These are phyloP conservation scores for Fusarium equiseti DNA, from an alignment of 2,329 filamentous ascomycete species.

Conservation along the genomic window DNA sequence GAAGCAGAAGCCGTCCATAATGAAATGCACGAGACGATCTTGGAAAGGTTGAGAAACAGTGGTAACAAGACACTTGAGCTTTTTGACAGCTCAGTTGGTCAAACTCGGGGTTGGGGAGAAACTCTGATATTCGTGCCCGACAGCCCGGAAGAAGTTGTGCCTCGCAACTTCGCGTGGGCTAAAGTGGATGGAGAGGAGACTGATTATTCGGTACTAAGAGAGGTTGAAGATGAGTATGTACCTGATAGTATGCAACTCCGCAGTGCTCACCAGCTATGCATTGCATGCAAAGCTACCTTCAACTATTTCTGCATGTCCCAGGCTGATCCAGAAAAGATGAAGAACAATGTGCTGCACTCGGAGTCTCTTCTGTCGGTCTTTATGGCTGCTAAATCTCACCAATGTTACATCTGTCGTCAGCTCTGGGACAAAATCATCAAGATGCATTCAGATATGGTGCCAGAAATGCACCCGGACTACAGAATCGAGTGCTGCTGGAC, in stretches of 20 bases:
- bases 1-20: background rate
- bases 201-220: background rate
- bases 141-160: background rate
- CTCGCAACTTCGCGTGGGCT: background rate
- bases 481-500: slow-evolving; percentile 9
- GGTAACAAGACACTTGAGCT: background rate
- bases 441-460: background rate
- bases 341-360: background rate
- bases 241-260: background rate
- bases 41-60: background rate
- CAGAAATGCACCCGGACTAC: background rate
- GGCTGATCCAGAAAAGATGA: background rate
- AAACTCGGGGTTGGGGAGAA: background rate
- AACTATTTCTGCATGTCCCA: slow-evolving; percentile 1
- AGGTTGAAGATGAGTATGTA: background rate
- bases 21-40: background rate
- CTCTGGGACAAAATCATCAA: background rate
- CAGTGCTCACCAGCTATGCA: background rate
- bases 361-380: background rate
- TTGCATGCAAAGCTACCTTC: background rate
- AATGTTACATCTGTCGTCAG: background rate
- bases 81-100: background rate
- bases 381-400: background rate
- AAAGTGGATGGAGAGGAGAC: background rate
- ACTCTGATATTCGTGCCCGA: background rate